A percentile compares a stretch with the other conserved stretches of the same genome.
phyloP scores from a whole-genome alignment of 331 rosid genomes.

The Rosa hybrid region DNA sequence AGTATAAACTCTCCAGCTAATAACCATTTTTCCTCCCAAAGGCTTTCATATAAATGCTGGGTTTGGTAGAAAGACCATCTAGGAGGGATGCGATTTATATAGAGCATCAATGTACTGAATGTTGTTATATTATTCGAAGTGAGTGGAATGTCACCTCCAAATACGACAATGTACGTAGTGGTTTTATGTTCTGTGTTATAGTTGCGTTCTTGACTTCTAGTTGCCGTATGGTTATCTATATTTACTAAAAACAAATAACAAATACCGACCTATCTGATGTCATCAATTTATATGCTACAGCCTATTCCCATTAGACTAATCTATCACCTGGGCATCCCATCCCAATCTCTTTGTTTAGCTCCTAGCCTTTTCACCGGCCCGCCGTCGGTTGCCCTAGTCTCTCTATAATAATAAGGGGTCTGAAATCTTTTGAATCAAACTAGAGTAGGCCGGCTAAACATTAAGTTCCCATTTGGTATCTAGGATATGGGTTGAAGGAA shows the following conservation, averaged over 20 bases:
- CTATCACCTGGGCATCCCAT: neutral
- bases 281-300: neutral
- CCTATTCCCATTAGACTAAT: neutral
- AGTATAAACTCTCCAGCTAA: neutral
- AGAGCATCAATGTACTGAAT: neutral
- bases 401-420: neutral
- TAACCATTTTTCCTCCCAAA: slow-evolving; percentile 2
- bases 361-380: neutral
- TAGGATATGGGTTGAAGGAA: neutral
- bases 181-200: neutral
- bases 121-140: neutral
- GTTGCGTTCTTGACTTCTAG: neutral
- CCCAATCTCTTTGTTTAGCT: neutral
- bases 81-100: neutral
- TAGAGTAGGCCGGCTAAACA: slow-evolving; percentile 2
- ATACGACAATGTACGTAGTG: neutral
- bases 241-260: slow-evolving; percentile 9
- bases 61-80: neutral
- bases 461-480: neutral
- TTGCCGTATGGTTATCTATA: neutral
- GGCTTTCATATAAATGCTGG: neutral
- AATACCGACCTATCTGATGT: slow-evolving; percentile 20
- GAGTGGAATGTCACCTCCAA: slow-evolving; percentile 9
- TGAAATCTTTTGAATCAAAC: neutral
- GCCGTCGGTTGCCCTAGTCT: neutral